A percentile compares a stretch with the other conserved stretches of the same genome.
Conservation (phyloP, 1,139 yeast species). For the Magnusiomyces tetraspermus region DNA sequence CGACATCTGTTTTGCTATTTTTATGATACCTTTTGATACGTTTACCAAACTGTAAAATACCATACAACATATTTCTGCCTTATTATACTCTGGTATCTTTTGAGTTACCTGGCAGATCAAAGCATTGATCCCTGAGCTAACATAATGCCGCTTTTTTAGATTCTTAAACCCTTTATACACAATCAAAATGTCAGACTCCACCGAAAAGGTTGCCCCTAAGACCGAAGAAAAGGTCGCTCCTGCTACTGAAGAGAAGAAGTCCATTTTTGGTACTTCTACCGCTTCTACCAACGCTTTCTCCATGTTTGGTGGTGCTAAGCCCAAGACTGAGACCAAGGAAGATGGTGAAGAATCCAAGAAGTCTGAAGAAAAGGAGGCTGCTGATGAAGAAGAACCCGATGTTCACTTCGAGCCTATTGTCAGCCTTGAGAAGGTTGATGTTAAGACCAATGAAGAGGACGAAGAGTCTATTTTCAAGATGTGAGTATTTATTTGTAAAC, state of each 20-base stretch:
- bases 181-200: constrained; percentile 17
- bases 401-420: constrained; percentile 96
- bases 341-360: constrained; percentile 30
- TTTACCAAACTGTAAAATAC: too few species aligned
- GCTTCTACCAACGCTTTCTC: constrained; percentile 65
- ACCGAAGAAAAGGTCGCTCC: constrained; percentile 16
- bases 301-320: constrained; percentile 82
- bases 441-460: constrained; percentile 92
- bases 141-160: not conserved
- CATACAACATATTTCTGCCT: too few species aligned
- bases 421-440: constrained; percentile 89
- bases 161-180: not conserved
- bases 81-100: too few species aligned
- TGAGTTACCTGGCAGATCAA: too few species aligned
- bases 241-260: constrained; percentile 14
- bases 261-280: constrained; percentile 26
- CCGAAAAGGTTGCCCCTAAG: constrained; percentile 17
- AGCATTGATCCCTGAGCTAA: not conserved
- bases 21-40: too few species aligned
- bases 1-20: too few species aligned
- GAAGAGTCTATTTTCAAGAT: constrained; percentile 77
- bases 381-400: constrained; percentile 83
- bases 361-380: constrained; percentile 39
- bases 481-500: constrained; percentile 32
- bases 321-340: constrained; percentile 44